These are phyloP conservation scores for Stentor roeselii DNA, from an alignment of 73 alveolate genomes.

Conservation along the genomic window DNA sequence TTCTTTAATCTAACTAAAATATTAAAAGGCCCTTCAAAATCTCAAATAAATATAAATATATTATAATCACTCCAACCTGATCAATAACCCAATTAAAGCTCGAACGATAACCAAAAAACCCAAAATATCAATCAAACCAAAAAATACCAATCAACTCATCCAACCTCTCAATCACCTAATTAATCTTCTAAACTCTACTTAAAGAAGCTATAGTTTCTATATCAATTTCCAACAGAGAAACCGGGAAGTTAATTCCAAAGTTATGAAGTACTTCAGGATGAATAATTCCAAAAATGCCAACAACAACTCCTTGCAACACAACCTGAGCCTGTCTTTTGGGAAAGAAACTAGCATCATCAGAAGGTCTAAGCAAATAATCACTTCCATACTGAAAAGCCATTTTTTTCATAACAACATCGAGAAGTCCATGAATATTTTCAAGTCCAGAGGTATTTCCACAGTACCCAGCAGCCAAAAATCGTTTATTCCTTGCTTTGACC, in stretches of 20 bases:
- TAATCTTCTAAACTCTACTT: not conserved
- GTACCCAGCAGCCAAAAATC: slow-evolving; percentile 80
- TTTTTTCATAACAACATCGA: slow-evolving; percentile 88
- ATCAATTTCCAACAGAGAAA: slow-evolving; percentile 78
- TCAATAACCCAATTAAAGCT: no score
- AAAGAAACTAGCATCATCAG: slow-evolving; percentile 78
- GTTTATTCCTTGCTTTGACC: slow-evolving; percentile 76
- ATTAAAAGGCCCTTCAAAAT: no score
- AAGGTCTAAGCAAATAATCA: slow-evolving; percentile 47
- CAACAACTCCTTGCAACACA: slow-evolving; percentile 57
- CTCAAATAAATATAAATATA: no score
- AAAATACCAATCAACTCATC: no score
- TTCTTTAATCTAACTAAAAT: no score
- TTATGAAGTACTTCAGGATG: slow-evolving; percentile 92
- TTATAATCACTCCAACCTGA: no score
- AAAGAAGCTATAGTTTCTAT: slow-evolving; percentile 48
- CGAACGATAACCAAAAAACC: no score
- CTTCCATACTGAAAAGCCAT: slow-evolving; percentile 25
- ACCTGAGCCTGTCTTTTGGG: slow-evolving; percentile 88
- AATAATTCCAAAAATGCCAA: slow-evolving; percentile 91
- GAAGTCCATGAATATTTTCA: slow-evolving; percentile 90
- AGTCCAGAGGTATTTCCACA: slow-evolving; percentile 61
- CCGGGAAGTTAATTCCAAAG: slow-evolving; percentile 89
- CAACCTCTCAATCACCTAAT: no score
- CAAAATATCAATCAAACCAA: no score